Percentiles rank a stretch among this genome's conserved stretches.
phyloP scores from a whole-genome alignment of 352 stramenopile genomes.

The Paralagenidium karlingii region DNA sequence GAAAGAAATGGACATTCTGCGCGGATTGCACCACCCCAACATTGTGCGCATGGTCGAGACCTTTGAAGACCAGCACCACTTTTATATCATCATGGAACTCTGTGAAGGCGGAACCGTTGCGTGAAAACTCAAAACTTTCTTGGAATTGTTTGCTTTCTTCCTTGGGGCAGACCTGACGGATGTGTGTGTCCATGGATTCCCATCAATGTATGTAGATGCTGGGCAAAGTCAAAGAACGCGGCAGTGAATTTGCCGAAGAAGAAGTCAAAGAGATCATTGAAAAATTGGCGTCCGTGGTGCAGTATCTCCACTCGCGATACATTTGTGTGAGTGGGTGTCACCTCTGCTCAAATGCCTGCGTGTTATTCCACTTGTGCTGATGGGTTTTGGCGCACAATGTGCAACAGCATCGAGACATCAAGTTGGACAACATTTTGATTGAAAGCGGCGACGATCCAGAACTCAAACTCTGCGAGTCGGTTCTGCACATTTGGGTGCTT shows the following conservation, averaged over 20 bases:
- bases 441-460: conserved; percentile 24
- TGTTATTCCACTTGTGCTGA: background rate
- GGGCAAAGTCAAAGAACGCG: conserved; percentile 34
- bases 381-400: background rate
- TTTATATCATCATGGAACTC: conserved; percentile 83
- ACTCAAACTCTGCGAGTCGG: conserved; percentile 78
- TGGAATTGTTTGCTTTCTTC: background rate
- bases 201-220: conserved; percentile 19
- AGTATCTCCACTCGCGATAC: conserved; percentile 70
- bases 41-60: conserved; percentile 76
- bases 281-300: conserved; percentile 56
- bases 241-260: background rate
- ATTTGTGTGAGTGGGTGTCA: conserved; percentile 45
- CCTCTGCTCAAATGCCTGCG: background rate
- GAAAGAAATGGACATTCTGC: conserved; percentile 64
- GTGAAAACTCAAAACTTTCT: too few species aligned
- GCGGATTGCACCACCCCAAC: conserved; percentile 63
- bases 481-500: background rate
- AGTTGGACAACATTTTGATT: conserved; percentile 77
- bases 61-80: conserved; percentile 58
- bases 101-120: conserved; percentile 43
- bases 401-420: conserved; percentile 57
- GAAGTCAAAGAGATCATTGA: conserved; percentile 22
- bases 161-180: background rate
- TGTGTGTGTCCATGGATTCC: too few species aligned